These are phyloP conservation scores for Silybum marianum DNA, from an alignment of 129 eudicot genomes.

Conservation along the genomic window DNA sequence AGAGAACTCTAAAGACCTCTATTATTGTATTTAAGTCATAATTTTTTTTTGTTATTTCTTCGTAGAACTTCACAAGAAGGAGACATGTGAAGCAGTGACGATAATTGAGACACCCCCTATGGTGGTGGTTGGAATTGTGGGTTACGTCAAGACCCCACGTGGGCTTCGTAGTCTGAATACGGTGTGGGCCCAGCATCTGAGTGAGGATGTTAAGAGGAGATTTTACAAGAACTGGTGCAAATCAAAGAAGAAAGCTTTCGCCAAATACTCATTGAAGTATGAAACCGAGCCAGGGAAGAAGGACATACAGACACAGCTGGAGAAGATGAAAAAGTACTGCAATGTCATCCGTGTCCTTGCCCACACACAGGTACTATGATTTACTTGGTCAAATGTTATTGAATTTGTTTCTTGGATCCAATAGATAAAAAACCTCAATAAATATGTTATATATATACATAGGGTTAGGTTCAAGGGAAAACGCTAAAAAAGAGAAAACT, in stretches of 20 bases:
- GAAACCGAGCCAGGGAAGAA: constrained; percentile 52
- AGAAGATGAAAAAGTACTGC: constrained; percentile 65
- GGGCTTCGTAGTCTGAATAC: constrained; percentile 58
- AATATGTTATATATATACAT: neutral
- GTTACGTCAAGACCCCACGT: constrained; percentile 62
- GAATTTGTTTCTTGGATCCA: neutral
- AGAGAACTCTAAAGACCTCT: neutral
- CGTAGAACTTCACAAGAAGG: constrained; percentile 70
- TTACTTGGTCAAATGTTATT: neutral
- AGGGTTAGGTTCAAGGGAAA: too few species aligned
- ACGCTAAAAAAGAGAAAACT: too few species aligned
- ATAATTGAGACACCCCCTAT: constrained; percentile 61
- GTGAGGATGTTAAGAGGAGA: constrained; percentile 58
- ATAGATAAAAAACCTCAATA: too few species aligned
- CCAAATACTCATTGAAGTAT: constrained; percentile 44
- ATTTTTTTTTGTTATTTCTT: neutral
- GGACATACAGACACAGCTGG: constrained; percentile 50
- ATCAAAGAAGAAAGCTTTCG: constrained; percentile 56
- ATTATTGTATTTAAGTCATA: neutral
- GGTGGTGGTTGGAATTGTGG: constrained; percentile 64
- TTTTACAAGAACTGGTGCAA: constrained; percentile 69
- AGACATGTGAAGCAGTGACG: constrained; percentile 67
- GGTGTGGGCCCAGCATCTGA: constrained; percentile 68
- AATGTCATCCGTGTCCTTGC: constrained; percentile 63
- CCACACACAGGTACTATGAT: constrained; percentile 49